Evolutionary conservation across 768 basidiomycete species (phyloP).

Genomic region (Trametes villosa): DNA sequence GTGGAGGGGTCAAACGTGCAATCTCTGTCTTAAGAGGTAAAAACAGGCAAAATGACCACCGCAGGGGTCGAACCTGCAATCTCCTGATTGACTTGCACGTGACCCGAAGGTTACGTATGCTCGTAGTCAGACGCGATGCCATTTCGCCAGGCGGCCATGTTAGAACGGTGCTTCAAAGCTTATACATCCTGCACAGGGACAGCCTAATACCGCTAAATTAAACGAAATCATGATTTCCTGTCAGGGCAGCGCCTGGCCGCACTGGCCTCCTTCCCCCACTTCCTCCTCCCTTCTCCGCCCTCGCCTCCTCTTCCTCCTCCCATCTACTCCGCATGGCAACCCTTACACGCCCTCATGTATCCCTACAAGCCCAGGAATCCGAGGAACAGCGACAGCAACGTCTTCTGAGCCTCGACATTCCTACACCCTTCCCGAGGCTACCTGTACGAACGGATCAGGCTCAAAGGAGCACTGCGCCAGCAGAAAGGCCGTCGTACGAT

Average conservation of each 20-base stretch:
- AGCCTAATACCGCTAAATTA: no score
- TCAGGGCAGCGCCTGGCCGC: no score
- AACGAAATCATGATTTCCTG: no score
- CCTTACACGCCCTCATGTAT: slow-evolving; percentile 13
- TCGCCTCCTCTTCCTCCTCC: not conserved
- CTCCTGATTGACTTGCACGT: no score
- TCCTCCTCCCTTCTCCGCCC: not conserved
- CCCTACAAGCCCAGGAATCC: not conserved
- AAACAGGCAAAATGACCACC: slow-evolving; percentile 82
- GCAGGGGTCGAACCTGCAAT: slow-evolving; percentile 94
- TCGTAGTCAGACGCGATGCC: slow-evolving; percentile 28
- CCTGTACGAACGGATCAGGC: slow-evolving; percentile 1
- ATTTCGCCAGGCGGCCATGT: slow-evolving; percentile 28
- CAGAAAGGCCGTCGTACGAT: not conserved
- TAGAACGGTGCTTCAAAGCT: no score
- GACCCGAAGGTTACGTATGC: no score
- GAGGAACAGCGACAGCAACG: slow-evolving; percentile 1
- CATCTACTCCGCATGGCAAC: slow-evolving; percentile 19
- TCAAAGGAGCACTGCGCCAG: slow-evolving; percentile 18
- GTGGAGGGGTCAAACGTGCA: no score
- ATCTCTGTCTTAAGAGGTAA: no score
- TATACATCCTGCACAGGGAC: no score
- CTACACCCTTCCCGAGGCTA: slow-evolving; percentile 24
- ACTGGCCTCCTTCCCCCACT: not conserved
- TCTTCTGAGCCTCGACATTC: slow-evolving; percentile 15